phyloP scores from a whole-genome alignment of 805 yeast genomes.

The Komagataella phaffii region DNA sequence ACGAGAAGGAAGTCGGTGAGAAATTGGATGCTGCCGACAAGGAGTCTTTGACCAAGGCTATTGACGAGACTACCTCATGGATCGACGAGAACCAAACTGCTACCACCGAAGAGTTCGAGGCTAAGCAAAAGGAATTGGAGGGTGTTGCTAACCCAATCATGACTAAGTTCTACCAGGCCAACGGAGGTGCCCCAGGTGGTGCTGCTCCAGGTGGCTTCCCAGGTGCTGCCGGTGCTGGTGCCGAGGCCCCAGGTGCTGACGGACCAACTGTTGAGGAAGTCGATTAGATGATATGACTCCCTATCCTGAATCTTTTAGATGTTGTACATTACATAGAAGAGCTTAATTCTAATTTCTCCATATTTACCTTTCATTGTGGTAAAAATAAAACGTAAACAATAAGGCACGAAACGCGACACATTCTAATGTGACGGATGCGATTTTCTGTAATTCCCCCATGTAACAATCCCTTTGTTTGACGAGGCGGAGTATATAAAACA shows the following conservation, averaged over 20 bases:
- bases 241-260: conserved; percentile 28
- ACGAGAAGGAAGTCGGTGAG: conserved; percentile 19
- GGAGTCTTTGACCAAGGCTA: conserved; percentile 60
- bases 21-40: conserved; percentile 25
- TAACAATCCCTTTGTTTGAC: not conserved
- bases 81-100: conserved; percentile 90
- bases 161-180: conserved; percentile 89
- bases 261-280: conserved; percentile 79
- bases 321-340: not conserved
- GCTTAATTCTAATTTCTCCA: not conserved
- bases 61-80: conserved; percentile 82
- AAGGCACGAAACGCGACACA: not conserved
- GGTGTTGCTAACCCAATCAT: conserved; percentile 91
- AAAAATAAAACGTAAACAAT: not conserved
- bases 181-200: conserved; percentile 71
- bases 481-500: not conserved
- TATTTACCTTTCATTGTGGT: not conserved
- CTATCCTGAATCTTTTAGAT: not conserved
- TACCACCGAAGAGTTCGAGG: conserved; percentile 80
- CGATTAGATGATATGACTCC: conserved; percentile 18
- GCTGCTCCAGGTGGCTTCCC: conserved; percentile 31
- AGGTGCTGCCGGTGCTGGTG: conserved; percentile 26
- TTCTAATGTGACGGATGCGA: not conserved
- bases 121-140: conserved; percentile 93
- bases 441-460: not conserved